Base-by-base conservation (phyloP, 768 basidiomycete genomes). In the Phaeolepiota aurea region DNA sequence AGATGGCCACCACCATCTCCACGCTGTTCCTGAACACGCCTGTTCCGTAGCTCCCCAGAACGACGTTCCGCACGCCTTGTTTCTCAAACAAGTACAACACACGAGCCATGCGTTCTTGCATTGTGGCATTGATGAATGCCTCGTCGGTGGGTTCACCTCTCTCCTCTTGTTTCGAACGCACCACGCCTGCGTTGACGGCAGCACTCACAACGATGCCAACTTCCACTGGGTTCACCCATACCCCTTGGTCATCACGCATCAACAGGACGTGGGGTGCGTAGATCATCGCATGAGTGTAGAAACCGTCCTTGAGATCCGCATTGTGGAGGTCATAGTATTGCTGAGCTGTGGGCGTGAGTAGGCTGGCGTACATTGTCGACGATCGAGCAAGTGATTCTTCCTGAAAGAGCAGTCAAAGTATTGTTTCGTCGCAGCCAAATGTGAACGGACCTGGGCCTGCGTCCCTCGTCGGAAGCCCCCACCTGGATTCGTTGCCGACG, bases 351-450 rank as follows among this genome's bases (percentile, higher is more conserved):
- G 60, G 53, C 12, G 75, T 74, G 53, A 71, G 70, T 41, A 86
- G 74, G 19, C 76, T 71, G 1, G 69, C 62, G 47, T 79, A 82
- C 4, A 87, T 59, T 1, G 78, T 79, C 13, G 82, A 84, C 5
- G 82, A 77, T 32, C 84, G 76, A 3, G 84, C 82, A 48, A 87
- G 69, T 25, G 77, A 76, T 56, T 87, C 84, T 56, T 87, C 84
- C 55, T 87, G 75, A 13, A 31, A n/a, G n/a, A n/a, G 10, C 22
- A 12, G 7, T 20, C 11, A 22, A 11, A 38, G 13, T 9, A 11
- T 12, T 16, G 22, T 13, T 16, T 19, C 13, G 16, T 11, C 18
- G 9, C 10, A 35, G 34, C 9, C 10, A 14, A 31, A 14, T 10
- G 28, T 10, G 9, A 14, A 41, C 52, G n/a, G 31, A 55, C 58